Base-by-base conservation (phyloP, 176 grass and related monocot genomes). In the Eremochloa ophiuroides region DNA sequence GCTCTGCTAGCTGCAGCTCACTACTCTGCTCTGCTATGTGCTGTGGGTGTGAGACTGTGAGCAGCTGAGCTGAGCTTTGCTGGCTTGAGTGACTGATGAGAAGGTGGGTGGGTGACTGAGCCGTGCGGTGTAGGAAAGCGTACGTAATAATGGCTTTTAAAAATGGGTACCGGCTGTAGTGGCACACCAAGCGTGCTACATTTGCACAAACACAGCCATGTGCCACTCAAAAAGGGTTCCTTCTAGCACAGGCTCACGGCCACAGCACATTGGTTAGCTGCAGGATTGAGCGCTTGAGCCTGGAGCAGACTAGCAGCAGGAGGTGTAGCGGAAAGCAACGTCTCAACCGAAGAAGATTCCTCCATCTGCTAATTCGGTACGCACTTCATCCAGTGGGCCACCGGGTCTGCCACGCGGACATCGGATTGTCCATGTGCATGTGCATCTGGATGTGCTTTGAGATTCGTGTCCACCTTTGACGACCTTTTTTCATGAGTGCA, bases 271-370 rank as follows among this genome's bases (percentile, higher is more conserved):
- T 75, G 62, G 29, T 46, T 75, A 25, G 14, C 23, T 16, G 83
- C 15, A 69, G 47, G 53, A 26, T 17, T 15, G 39, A 69, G 20
- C 20, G 20, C 20, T 28, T 35, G 62, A 34, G 30, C 20, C 6
- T 17, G 5, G 51, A n/a, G 8, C 8, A 53, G 50, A 51, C 17
- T 7, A 14, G 6, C 39, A 71, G 68, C 11, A 25, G 1, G 1
- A 14, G 4, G 39, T 5, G 39, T 9, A 28, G 13, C 5, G 4
- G 86, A 88, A 60, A 80, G 87, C 81, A 25, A 88, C 81, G 26
- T 67, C 81, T 22, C 75, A 88, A 84, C 87, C 48, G 69, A 69
- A 61, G 76, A 88, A 88, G 81, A 88, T 88, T 88, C 75, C 50
- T 61, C n/a, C 78, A 55, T 56, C 47, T 59, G 43, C 58, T 23